Conservation (phyloP, 2,329 filamentous ascomycete genomes). For the Fonsecaea monophora region DNA sequence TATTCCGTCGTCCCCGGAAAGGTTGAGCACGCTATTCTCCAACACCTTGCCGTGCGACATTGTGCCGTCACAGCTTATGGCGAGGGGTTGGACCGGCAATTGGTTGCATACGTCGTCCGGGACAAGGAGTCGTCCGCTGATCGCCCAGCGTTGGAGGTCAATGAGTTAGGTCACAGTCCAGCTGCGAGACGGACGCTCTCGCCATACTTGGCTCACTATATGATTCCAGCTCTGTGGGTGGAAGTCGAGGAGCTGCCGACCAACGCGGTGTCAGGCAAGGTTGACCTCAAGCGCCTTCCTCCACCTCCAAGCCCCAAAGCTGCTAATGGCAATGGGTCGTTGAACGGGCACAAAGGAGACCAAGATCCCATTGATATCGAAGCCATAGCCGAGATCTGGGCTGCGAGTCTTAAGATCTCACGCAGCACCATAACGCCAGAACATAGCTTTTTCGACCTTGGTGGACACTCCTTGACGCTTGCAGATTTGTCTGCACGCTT, state of each 20-base stretch:
- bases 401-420: slow-evolving; percentile 71
- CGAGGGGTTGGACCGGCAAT: slow-evolving; percentile 75
- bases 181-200: slow-evolving; percentile 70
- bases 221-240: slow-evolving; percentile 82
- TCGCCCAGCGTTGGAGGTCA: slow-evolving; percentile 69
- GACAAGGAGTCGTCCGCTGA: slow-evolving; percentile 66
- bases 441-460: slow-evolving; percentile 81
- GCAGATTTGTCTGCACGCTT: slow-evolving; percentile 76
- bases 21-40: slow-evolving; percentile 74
- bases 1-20: slow-evolving; percentile 80
- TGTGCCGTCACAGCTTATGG: slow-evolving; percentile 77
- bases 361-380: slow-evolving; percentile 71
- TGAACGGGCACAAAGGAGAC: slow-evolving; percentile 54
- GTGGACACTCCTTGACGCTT: slow-evolving; percentile 78
- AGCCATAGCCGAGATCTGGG: slow-evolving; percentile 75
- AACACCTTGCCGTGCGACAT: slow-evolving; percentile 71
- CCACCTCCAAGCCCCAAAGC: slow-evolving; percentile 63
- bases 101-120: slow-evolving; percentile 77
- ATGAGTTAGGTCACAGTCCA: slow-evolving; percentile 74
- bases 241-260: slow-evolving; percentile 74
- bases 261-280: slow-evolving; percentile 79
- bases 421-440: slow-evolving; percentile 67
- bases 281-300: slow-evolving; percentile 74
- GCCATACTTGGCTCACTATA: slow-evolving; percentile 76
- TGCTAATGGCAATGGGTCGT: slow-evolving; percentile 40